Evolutionary conservation across 1,139 yeast species (phyloP).

Genomic region (Candida dubliniensis): DNA sequence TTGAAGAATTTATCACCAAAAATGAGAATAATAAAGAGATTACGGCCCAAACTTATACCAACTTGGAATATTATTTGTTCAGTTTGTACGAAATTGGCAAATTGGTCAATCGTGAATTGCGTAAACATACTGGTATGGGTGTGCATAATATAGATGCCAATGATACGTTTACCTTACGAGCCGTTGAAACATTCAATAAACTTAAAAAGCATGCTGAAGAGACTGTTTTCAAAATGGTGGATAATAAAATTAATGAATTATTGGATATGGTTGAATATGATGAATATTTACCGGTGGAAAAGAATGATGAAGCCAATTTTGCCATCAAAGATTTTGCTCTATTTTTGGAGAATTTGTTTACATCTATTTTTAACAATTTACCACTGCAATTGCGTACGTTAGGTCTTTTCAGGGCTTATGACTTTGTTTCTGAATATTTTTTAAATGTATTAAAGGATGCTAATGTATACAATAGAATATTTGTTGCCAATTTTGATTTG

Average conservation of each 20-base stretch:
- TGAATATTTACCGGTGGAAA: slow-evolving; percentile 57
- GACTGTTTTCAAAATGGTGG: slow-evolving; percentile 77
- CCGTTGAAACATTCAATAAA: slow-evolving; percentile 52
- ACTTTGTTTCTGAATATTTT: slow-evolving; percentile 75
- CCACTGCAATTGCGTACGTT: slow-evolving; percentile 78
- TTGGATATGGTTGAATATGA: slow-evolving; percentile 85
- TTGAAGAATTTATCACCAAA: slow-evolving; percentile 57
- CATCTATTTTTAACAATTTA: slow-evolving; percentile 79
- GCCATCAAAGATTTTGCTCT: slow-evolving; percentile 85
- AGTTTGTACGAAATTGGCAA: slow-evolving; percentile 59
- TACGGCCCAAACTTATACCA: slow-evolving; percentile 83
- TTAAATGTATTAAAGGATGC: slow-evolving; percentile 58
- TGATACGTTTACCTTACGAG: slow-evolving; percentile 41
- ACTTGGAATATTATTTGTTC: slow-evolving; percentile 78
- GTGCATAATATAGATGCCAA: slow-evolving; percentile 40
- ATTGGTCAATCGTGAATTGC: slow-evolving; percentile 39
- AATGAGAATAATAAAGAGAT: slow-evolving; percentile 82
- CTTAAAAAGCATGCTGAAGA: slow-evolving; percentile 78
- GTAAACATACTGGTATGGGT: slow-evolving; percentile 57
- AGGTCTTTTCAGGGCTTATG: slow-evolving; percentile 82
- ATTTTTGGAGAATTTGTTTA: slow-evolving; percentile 81
- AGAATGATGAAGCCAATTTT: slow-evolving; percentile 64
- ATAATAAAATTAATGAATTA: slow-evolving; percentile 73
- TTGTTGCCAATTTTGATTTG: slow-evolving; percentile 45
- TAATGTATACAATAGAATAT: slow-evolving; percentile 36